Evolutionary conservation across 345 rosid genomes (phyloP), one percentile per base, ranked within the genome.

Genomic region (Salix dunnii): DNA sequence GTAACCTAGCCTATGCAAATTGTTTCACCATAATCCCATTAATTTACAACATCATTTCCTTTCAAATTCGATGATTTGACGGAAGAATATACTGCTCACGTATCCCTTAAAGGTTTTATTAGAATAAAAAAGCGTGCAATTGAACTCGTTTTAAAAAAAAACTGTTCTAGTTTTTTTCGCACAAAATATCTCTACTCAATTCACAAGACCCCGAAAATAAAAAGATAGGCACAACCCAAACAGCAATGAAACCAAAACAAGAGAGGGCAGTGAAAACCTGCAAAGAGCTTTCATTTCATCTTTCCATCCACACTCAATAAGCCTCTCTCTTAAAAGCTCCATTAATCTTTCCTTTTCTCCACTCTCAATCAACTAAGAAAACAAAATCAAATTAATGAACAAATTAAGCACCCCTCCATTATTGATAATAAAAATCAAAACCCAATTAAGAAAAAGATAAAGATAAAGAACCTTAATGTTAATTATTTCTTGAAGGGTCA

Each of bases 221-320:
- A 55, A 55, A n/a, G 61, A 21, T 10, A n/a, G 61, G 27, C 9
- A 55, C 10, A 21, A 55, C 20, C 12, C 25, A 55, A 25, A 48
- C 14, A 20, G 33, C 23, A 49, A 6, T 2, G 35, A 61, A 3
- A 60, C 7, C 3, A 58, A 27, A 60, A 60, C 5, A 27, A 61
- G 53, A 49, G 17, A 46, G 67, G 64, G 40, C 27, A 63, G 66
- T 36, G 51, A n/a, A n/a, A 71, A 89, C 97, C 97, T 92, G 97
- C 95, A 91, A 78, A 87, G 90, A 74, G 89, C 84, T 76, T 85
- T 87, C 94, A 92, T 87, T 58, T 89, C 95, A 81, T 92, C 97
- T 78, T 85, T 89, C 97, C 97, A 89, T 27, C 94, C 97, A 78
- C 90, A 91, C 42, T 92, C 97, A 62, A 89, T 75, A 77, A 92